A percentile compares a stretch with the other conserved stretches of the same genome.
Conservation (phyloP, 169 alveolate species). For the Plasmodium falciparum region DNA sequence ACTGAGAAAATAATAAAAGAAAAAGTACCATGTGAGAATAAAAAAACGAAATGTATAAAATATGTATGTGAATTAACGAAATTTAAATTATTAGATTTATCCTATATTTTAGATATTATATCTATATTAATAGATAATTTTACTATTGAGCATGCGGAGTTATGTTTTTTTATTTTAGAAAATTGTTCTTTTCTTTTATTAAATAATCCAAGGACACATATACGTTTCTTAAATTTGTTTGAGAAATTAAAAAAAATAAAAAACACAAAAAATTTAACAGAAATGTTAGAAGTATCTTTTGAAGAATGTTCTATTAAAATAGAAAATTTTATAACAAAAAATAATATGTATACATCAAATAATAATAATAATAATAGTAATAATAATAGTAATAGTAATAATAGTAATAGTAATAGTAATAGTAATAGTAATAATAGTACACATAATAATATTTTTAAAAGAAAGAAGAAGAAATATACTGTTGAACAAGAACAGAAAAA, state of each 20-base stretch:
- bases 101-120: slow-evolving; percentile 42
- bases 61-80: slow-evolving; percentile 50
- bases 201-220: slow-evolving; percentile 61
- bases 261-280: slow-evolving; percentile 35
- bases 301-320: slow-evolving; percentile 62
- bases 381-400: too few species aligned
- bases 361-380: too few species aligned
- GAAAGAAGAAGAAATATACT: slow-evolving; percentile 12
- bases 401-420: too few species aligned
- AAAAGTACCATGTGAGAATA: slow-evolving; percentile 57
- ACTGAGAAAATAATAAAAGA: slow-evolving; percentile 46
- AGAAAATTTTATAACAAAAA: slow-evolving; percentile 21
- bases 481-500: slow-evolving; percentile 32
- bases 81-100: slow-evolving; percentile 48
- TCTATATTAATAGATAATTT: slow-evolving; percentile 50
- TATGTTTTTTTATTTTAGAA: slow-evolving; percentile 42
- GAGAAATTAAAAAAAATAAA: slow-evolving; percentile 58
- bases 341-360: background rate
- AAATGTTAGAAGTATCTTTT: slow-evolving; percentile 23
- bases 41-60: slow-evolving; percentile 53
- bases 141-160: slow-evolving; percentile 62
- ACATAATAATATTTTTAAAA: too few species aligned
- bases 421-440: too few species aligned
- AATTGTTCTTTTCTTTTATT: slow-evolving; percentile 25
- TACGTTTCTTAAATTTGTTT: slow-evolving; percentile 52